phyloP scores from a whole-genome alignment of 805 yeast genomes.

The Ascoidea asiatica region DNA sequence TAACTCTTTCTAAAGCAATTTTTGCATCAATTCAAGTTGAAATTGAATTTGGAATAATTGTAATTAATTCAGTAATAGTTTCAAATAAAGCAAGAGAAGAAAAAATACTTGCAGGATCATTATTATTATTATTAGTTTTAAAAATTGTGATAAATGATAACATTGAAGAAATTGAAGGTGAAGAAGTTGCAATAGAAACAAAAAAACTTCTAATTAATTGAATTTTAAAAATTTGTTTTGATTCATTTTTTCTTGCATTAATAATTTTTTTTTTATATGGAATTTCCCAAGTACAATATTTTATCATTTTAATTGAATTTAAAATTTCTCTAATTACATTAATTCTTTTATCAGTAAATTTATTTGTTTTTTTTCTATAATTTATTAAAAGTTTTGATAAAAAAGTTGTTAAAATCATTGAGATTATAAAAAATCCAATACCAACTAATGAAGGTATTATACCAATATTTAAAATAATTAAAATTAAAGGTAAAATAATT shows the following conservation, averaged over 20 bases:
- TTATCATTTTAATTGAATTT: conserved; percentile 67
- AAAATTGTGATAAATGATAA: conserved; percentile 19
- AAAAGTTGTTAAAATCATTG: conserved; percentile 29
- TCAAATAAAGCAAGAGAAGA: conserved; percentile 28
- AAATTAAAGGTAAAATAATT: conserved; percentile 46
- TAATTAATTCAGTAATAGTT: conserved; percentile 23
- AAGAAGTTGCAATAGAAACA: conserved; percentile 21
- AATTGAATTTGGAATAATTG: conserved; percentile 28
- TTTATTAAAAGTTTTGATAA: conserved; percentile 36
- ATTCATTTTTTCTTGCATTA: conserved; percentile 46
- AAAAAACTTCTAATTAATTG: conserved; percentile 47
- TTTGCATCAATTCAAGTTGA: conserved; percentile 28
- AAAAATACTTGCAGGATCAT: conserved; percentile 13
- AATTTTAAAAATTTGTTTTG: conserved; percentile 43
- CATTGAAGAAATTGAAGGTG: conserved; percentile 12
- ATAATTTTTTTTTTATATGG: conserved; percentile 52
- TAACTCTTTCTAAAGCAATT: conserved; percentile 23
- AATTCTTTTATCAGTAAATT: conserved; percentile 66
- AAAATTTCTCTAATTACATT: conserved; percentile 66
- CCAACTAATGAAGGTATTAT: conserved; percentile 59
- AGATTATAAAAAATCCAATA: conserved; percentile 33
- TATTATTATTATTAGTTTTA: conserved; percentile 24
- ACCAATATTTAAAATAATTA: conserved; percentile 55
- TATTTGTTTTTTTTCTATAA: conserved; percentile 43
- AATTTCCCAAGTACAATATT: conserved; percentile 84